A percentile compares a stretch with the other conserved stretches of the same genome.
Evolutionary conservation across 345 rosid genomes (phyloP).

Genomic region (Euphorbia peplus): DNA sequence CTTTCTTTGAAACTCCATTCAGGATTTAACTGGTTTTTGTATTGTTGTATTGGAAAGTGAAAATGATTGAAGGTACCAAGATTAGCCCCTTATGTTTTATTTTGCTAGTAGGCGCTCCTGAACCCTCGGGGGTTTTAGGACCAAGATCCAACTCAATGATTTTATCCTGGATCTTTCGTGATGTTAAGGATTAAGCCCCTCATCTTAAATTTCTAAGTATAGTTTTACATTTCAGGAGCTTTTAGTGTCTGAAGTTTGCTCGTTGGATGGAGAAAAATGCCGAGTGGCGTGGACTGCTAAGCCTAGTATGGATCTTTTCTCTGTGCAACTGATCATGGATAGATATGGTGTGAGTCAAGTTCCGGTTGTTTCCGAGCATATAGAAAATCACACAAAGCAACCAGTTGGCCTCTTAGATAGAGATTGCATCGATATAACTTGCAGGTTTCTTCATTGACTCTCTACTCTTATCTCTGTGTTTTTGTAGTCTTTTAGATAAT

Average conservation of each 20-base stretch:
- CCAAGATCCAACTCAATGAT: no score
- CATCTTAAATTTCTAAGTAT: no score
- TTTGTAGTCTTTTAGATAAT: constrained; percentile 3
- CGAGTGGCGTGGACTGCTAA: constrained; percentile 59
- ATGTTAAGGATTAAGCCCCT: no score
- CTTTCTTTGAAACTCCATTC: neutral
- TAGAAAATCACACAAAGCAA: constrained; percentile 36
- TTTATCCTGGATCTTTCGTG: no score
- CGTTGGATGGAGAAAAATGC: constrained; percentile 43
- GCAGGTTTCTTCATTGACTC: constrained; percentile 46
- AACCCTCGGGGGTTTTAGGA: no score
- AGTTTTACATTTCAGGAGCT: constrained; percentile 42
- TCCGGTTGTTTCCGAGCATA: constrained; percentile 63
- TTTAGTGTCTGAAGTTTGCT: constrained; percentile 63
- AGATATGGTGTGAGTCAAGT: constrained; percentile 49
- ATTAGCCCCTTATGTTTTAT: no score
- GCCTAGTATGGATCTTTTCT: constrained; percentile 71
- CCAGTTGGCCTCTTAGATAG: constrained; percentile 80
- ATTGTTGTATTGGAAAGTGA: no score
- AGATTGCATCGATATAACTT: constrained; percentile 67
- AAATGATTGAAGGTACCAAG: no score
- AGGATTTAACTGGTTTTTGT: neutral
- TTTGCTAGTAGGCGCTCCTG: no score
- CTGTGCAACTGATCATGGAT: constrained; percentile 56
- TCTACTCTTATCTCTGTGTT: neutral